Percentiles rank a stretch among this genome's conserved stretches.
Evolutionary conservation across 129 eudicot species (phyloP).

Genomic region (Deinandra increscens): DNA sequence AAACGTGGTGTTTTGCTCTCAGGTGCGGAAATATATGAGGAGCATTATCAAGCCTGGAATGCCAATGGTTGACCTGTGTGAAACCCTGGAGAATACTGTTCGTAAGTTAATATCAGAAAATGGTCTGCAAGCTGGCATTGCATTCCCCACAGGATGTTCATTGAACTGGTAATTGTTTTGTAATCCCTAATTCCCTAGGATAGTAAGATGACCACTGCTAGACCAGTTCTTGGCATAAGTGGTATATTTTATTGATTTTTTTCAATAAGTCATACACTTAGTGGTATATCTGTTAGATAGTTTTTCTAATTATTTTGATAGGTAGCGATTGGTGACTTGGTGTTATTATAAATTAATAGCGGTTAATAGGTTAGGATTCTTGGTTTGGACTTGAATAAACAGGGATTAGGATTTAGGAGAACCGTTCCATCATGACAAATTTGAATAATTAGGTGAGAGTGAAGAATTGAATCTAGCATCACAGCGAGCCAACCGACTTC

Average conservation of each 20-base stretch:
- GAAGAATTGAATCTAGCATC: not conserved
- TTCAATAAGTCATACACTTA: conserved; percentile 1
- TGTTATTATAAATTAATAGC: not conserved
- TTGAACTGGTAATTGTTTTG: conserved; percentile 66
- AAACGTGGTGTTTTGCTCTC: conserved; percentile 17
- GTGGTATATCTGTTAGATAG: not conserved
- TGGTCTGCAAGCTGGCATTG: conserved; percentile 98
- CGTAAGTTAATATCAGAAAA: conserved; percentile 94
- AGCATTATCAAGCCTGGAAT: conserved; percentile 91
- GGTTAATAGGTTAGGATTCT: not conserved
- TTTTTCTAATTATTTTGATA: not conserved
- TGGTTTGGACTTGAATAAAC: not conserved
- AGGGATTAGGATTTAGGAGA: conserved; percentile 2
- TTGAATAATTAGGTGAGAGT: not conserved
- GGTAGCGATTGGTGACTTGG: not conserved
- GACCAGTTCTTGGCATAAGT: not conserved
- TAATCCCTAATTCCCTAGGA: not conserved
- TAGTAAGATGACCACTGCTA: not conserved
- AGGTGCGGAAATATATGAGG: conserved; percentile 94
- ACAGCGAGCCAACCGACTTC: not conserved
- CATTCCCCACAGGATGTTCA: conserved; percentile 99
- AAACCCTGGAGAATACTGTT: conserved; percentile 94
- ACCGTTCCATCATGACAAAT: not conserved
- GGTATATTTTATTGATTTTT: not conserved
- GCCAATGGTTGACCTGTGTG: conserved; percentile 96